phyloP scores from a whole-genome alignment of 768 basidiomycete genomes.

The Boletus patriciae region DNA sequence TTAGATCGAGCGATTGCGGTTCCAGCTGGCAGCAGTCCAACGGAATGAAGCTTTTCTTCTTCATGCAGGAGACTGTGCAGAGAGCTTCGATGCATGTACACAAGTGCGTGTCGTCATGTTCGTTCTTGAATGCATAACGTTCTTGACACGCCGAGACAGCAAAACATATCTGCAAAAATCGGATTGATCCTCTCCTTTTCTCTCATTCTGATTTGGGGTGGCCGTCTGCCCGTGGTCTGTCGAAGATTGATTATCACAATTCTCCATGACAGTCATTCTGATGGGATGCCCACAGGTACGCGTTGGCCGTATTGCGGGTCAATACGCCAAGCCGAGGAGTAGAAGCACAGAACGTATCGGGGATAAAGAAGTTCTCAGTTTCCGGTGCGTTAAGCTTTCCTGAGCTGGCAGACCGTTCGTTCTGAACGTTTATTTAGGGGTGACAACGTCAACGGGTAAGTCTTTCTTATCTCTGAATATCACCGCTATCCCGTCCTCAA shows the following conservation, averaged over 20 bases:
- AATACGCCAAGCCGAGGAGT: slow-evolving; percentile 93
- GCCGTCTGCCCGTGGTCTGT: slow-evolving; percentile 85
- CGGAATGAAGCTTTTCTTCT: slow-evolving; percentile 88
- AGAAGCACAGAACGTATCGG: slow-evolving; percentile 78
- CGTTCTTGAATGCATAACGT: slow-evolving; percentile 8
- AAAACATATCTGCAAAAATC: slow-evolving; percentile 85
- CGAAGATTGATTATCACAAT: not conserved
- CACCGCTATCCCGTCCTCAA: not conserved
- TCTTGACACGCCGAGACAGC: slow-evolving; percentile 41
- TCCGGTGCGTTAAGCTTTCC: slow-evolving; percentile 56
- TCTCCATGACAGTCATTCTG: slow-evolving; percentile 2
- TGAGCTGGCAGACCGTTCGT: not conserved
- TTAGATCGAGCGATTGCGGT: slow-evolving; percentile 80
- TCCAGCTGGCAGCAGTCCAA: slow-evolving; percentile 79
- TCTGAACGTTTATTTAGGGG: slow-evolving; percentile 52
- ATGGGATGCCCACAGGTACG: slow-evolving; percentile 50
- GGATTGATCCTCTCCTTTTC: slow-evolving; percentile 94
- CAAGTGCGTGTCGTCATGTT: slow-evolving; percentile 49
- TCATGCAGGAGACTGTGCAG: slow-evolving; percentile 98
- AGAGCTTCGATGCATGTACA: slow-evolving; percentile 89
- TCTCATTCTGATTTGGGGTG: slow-evolving; percentile 92
- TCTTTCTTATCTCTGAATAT: not conserved
- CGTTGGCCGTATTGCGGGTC: slow-evolving; percentile 91
- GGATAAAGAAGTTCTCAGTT: slow-evolving; percentile 77
- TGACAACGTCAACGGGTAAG: slow-evolving; percentile 93